phyloP scores from a whole-genome alignment of 2,329 filamentous ascomycete species.

The Pleomassaria siparia region DNA sequence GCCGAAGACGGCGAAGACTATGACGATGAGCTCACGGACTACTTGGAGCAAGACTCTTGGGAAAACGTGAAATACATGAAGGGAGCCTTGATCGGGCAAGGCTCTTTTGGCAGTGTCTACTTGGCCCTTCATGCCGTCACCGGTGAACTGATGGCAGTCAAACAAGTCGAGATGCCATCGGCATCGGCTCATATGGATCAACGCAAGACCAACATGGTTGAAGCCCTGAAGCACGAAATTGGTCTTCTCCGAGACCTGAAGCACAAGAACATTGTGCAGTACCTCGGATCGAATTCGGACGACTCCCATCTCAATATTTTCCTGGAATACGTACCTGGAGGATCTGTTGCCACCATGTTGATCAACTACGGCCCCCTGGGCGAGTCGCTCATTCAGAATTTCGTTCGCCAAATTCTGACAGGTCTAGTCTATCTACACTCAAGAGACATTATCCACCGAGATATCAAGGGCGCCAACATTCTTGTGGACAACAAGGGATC shows the following conservation, averaged over 20 bases:
- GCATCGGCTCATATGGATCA: conserved; percentile 74
- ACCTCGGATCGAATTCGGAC: conserved; percentile 91
- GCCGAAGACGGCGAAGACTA: conserved; percentile 89
- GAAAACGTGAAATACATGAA: conserved; percentile 99
- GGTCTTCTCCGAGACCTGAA: conserved; percentile 89
- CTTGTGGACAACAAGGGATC: conserved; percentile 98
- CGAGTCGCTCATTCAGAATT: conserved; percentile 91
- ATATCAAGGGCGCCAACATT: conserved; percentile 99
- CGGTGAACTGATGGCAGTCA: conserved; percentile 95
- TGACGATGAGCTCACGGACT: conserved; percentile 86
- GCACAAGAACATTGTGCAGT: conserved; percentile 97
- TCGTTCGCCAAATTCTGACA: conserved; percentile 91
- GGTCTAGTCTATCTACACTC: conserved; percentile 92
- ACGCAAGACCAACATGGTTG: conserved; percentile 97
- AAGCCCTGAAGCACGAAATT: conserved; percentile 95
- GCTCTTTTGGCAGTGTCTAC: conserved; percentile 95
- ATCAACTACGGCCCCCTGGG: conserved; percentile 96
- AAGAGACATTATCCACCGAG: conserved; percentile 94
- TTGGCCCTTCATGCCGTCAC: conserved; percentile 93
- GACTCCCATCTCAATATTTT: conserved; percentile 97
- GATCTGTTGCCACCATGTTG: conserved; percentile 96
- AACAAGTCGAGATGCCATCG: conserved; percentile 92
- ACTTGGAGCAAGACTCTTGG: conserved; percentile 90
- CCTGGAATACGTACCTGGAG: conserved; percentile 96
- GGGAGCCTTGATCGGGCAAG: conserved; percentile 93